These are phyloP conservation scores for Pseudogymnoascus sp. DNA, from an alignment of 2,329 filamentous ascomycete genomes.

Conservation along the genomic window DNA sequence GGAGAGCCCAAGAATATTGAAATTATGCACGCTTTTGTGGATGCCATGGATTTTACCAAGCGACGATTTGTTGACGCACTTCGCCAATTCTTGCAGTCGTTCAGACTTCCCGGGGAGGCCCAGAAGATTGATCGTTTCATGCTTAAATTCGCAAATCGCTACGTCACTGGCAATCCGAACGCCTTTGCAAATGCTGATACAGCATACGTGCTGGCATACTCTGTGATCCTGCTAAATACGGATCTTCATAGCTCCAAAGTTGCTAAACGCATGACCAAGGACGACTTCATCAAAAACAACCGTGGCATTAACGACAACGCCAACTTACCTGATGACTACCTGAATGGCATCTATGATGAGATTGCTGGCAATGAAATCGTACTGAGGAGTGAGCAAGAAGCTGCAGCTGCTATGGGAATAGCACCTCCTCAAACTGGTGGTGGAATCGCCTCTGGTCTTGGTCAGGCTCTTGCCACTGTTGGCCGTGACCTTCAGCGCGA, in stretches of 20 bases:
- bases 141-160: slow-evolving; percentile 96
- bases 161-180: slow-evolving; percentile 90
- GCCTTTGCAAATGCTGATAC: slow-evolving; percentile 98
- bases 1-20: slow-evolving; percentile 89
- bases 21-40: slow-evolving; percentile 97
- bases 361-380: slow-evolving; percentile 91
- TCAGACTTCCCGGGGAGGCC: slow-evolving; percentile 88
- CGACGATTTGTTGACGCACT: slow-evolving; percentile 89
- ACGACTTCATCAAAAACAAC: slow-evolving; percentile 99
- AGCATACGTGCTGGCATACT: slow-evolving; percentile 91
- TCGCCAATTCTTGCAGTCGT: slow-evolving; percentile 85
- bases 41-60: slow-evolving; percentile 87
- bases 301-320: slow-evolving; percentile 95
- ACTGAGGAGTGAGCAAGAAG: slow-evolving; percentile 82
- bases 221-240: slow-evolving; percentile 93
- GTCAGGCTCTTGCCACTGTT: slow-evolving; percentile 83
- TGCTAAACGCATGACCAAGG: slow-evolving; percentile 78
- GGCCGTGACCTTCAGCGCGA: slow-evolving; percentile 87
- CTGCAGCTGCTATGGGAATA: slow-evolving; percentile 71
- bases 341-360: slow-evolving; percentile 83
- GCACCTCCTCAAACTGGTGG: slow-evolving; percentile 49
- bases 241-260: slow-evolving; percentile 90
- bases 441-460: slow-evolving; percentile 74
- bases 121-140: slow-evolving; percentile 99
- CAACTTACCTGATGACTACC: slow-evolving; percentile 87